phyloP scores from a whole-genome alignment of 1,284 basidiomycete species.

The Ceratobasidium theobromae region DNA sequence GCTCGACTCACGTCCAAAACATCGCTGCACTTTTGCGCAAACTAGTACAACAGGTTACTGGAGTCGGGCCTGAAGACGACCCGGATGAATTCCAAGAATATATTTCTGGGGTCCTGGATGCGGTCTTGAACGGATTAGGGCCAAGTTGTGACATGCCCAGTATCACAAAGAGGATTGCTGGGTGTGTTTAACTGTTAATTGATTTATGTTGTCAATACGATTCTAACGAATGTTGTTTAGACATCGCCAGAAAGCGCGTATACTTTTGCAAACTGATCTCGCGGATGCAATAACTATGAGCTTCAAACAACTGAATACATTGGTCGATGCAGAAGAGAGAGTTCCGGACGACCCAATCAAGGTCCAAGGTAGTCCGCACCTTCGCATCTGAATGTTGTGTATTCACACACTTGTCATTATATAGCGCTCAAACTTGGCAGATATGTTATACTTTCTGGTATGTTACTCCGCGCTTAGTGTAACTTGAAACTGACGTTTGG shows the following conservation, averaged over 20 bases:
- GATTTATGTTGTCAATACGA: not conserved
- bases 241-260: conserved; percentile 64
- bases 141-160: conserved; percentile 11
- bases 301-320: conserved; percentile 53
- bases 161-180: conserved; percentile 19
- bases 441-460: conserved; percentile 71
- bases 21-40: conserved; percentile 25
- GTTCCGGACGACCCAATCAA: conserved; percentile 69
- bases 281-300: conserved; percentile 59
- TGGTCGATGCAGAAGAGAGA: conserved; percentile 48
- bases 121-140: conserved; percentile 26
- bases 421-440: conserved; percentile 57
- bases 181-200: conserved; percentile 5
- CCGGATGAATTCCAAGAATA: conserved; percentile 32
- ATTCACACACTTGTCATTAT: conserved; percentile 39
- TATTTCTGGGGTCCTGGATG: conserved; percentile 10
- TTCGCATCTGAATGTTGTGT: conserved; percentile 22
- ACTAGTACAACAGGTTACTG: conserved; percentile 31
- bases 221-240: conserved; percentile 43
- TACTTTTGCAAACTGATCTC: conserved; percentile 60
- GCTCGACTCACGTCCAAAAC: conserved; percentile 32
- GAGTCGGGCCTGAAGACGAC: conserved; percentile 30
- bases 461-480: conserved; percentile 36
- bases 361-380: conserved; percentile 43
- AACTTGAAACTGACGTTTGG: conserved; percentile 4